phyloP scores from a whole-genome alignment of 257 asterid genomes.

The Solanum tacnaense region DNA sequence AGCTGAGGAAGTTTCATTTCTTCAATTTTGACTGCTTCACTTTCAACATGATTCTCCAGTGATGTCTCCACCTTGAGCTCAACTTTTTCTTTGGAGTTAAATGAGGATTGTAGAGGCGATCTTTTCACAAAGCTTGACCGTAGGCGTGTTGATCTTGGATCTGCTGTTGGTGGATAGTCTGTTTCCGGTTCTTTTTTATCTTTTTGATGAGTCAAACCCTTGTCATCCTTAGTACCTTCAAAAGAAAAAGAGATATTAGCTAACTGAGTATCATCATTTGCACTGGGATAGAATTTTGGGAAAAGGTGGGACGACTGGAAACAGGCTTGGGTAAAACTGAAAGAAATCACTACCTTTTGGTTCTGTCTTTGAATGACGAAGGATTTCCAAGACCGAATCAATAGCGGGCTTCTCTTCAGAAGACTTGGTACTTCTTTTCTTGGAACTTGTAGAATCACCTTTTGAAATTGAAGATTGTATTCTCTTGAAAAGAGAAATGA shows the following conservation, averaged over 20 bases:
- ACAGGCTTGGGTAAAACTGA: background rate
- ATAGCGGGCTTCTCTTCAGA: conserved; percentile 37
- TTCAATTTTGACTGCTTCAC: conserved; percentile 16
- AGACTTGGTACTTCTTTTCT: conserved; percentile 25
- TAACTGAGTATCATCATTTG: background rate
- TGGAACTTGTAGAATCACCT: conserved; percentile 22
- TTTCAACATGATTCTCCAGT: background rate
- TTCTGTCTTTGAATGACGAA: conserved; percentile 38
- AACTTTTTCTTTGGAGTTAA: conserved; percentile 9
- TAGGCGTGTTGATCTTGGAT: conserved; percentile 25
- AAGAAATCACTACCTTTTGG: conserved; percentile 28
- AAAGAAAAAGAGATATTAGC: background rate
- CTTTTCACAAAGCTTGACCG: conserved; percentile 42
- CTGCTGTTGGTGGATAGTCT: conserved; percentile 6
- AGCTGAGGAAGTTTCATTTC: conserved; percentile 55
- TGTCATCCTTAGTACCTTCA: conserved; percentile 30
- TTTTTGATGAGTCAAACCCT: conserved; percentile 1
- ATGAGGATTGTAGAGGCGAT: conserved; percentile 39
- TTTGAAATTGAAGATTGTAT: conserved; percentile 55
- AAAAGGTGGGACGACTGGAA: background rate
- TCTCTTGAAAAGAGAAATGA: conserved; percentile 56
- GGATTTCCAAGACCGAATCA: conserved; percentile 48
- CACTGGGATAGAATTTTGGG: background rate
- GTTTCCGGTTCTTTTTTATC: conserved; percentile 18
- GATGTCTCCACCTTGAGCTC: background rate